Conservation (phyloP, 305 asterid genomes). For the Solanum hybrid region DNA sequence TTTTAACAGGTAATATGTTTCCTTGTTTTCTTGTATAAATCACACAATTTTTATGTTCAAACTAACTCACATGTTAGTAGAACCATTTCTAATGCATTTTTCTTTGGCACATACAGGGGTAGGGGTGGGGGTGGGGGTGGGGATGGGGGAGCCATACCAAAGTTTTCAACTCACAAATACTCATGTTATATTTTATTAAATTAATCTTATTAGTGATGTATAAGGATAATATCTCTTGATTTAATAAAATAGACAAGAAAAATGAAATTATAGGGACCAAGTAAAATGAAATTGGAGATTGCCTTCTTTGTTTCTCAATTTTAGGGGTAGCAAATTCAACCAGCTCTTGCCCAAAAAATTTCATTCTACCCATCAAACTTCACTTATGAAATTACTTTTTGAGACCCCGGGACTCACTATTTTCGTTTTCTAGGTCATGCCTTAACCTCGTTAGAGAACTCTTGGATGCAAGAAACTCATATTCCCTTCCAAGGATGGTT, state of each 20-base stretch:
- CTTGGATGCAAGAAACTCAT: background rate
- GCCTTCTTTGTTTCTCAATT: background rate
- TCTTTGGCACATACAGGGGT: background rate
- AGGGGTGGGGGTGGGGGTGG: too few relatives aligned
- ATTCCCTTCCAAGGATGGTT: background rate
- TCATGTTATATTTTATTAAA: background rate
- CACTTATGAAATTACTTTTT: background rate
- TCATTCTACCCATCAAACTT: background rate
- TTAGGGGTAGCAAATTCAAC: background rate
- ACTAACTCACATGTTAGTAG: background rate
- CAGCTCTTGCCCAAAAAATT: background rate
- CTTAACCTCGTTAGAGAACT: background rate
- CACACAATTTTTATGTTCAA: background rate
- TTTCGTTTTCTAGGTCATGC: background rate
- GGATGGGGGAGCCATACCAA: background rate
- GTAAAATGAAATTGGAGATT: background rate
- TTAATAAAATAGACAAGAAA: background rate
- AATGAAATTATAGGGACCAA: background rate
- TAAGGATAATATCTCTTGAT: background rate
- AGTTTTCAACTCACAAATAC: background rate
- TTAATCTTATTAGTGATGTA: background rate
- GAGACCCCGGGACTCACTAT: rapidly evolving
- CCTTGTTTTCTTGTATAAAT: background rate
- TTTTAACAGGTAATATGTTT: background rate
- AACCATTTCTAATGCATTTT: background rate